Evolutionary conservation across 768 basidiomycete species (phyloP).

Genomic region (Boletus sp.): DNA sequence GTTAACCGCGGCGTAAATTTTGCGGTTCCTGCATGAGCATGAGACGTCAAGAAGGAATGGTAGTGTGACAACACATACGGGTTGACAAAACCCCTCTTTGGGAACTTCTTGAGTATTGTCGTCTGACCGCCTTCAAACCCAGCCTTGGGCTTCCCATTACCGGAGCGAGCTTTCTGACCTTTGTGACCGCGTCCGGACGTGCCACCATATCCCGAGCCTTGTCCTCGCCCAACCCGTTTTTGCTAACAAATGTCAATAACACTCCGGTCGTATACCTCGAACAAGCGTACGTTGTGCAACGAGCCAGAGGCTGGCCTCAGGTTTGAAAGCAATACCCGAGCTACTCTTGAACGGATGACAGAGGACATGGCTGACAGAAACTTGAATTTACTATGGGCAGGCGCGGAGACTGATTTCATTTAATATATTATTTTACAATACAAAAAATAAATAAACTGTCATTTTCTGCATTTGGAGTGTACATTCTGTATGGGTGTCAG

Average conservation of each 20-base stretch:
- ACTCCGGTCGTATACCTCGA: not conserved
- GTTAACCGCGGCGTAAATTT: slow-evolving; percentile 79
- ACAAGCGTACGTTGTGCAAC: slow-evolving; percentile 53
- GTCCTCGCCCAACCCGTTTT: slow-evolving; percentile 94
- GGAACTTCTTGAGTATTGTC: slow-evolving; percentile 83
- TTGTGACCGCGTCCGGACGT: slow-evolving; percentile 94
- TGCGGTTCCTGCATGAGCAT: slow-evolving; percentile 54
- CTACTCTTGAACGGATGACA: slow-evolving; percentile 30
- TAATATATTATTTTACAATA: not conserved
- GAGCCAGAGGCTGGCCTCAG: slow-evolving; percentile 69
- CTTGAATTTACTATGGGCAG: not conserved
- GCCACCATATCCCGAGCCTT: slow-evolving; percentile 86
- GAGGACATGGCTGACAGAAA: slow-evolving; percentile 32
- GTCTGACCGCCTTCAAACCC: slow-evolving; percentile 98
- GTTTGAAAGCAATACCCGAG: slow-evolving; percentile 62
- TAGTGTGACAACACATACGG: slow-evolving; percentile 50
- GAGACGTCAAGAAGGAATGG: not conserved
- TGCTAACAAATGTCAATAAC: slow-evolving; percentile 45
- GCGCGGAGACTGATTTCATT: not conserved
- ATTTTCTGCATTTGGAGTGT: too few species aligned
- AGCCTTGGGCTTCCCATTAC: slow-evolving; percentile 73
- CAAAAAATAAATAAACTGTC: not conserved
- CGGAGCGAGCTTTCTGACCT: slow-evolving; percentile 91
- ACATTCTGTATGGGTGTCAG: too few species aligned
- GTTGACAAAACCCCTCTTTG: slow-evolving; percentile 93